Base-by-base conservation (phyloP, 225 moss, liverwort and hornwort species). In the Physcomitrellopsis africana region DNA sequence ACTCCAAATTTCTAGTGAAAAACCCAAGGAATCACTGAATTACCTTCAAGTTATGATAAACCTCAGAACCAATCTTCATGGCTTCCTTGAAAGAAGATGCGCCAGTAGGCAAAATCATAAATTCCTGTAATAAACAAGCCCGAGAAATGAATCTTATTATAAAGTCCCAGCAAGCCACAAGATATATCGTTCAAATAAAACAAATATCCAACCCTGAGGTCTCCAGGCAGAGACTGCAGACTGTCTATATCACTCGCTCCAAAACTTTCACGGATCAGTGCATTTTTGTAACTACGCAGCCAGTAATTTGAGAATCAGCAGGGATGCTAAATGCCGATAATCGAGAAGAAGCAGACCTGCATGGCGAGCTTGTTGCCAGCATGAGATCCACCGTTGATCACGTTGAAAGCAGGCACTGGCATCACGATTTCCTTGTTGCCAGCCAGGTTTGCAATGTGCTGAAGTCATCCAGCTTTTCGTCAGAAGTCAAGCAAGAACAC, bases 321-420 rank as follows among this genome's bases (percentile, higher is more conserved):
- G 12, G 15, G 62, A 9, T 55, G 32, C 32, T 12, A 27, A 43
- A 58, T 10, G 13, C 16, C 27, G 17, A 11, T 2, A 17, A 12
- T 1, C 24, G 42, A 5, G 11, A 67, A 15, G 8, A n/a, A 53
- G 11, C 46, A 20, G 60, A 88, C 89, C 84, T 89, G 89, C 84
- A 89, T 86, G 42, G 89, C 89, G 59, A 89, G 89, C 84, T 89
- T 89, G 75, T 86, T 89, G 65, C 86, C 86, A 23, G 89, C 89
- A 70, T 89, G 89, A 29, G 86, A 86, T 66, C 89, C 89, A 79
- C 89, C 89, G 22, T 89, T 89, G 75, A 86, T 89, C 72, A 89
- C 86, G 73, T 89, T 89, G 69, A 89, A 89, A 37, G 89, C 89
- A 51, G 89, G 89, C 43, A 89, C 89, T 44, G 86, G 89, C 46